Percentiles rank a stretch among this genome's conserved stretches.
phyloP scores from a whole-genome alignment of 2,329 filamentous ascomycete species.

The Venturia pyrina region DNA sequence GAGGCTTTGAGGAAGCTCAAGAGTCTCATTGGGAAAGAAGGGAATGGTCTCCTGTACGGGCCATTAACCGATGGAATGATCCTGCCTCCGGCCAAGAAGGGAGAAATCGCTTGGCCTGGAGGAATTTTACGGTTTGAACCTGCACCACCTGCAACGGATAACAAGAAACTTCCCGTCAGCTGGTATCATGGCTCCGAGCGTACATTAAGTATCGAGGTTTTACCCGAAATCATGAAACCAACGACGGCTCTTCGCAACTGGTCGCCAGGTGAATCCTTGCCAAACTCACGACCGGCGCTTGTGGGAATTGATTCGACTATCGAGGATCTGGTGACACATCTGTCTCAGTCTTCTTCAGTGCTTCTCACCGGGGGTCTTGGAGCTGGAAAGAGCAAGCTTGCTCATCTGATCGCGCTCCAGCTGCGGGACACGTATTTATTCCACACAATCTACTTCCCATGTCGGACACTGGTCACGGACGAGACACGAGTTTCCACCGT shows the following conservation, averaged over 20 bases:
- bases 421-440: conserved; percentile 66
- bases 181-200: conserved; percentile 76
- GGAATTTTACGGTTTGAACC: conserved; percentile 74
- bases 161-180: conserved; percentile 38
- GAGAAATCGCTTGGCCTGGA: conserved; percentile 61
- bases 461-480: conserved; percentile 77
- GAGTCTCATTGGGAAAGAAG: conserved; percentile 55
- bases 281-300: conserved; percentile 47
- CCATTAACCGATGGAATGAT: conserved; percentile 85
- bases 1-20: conserved; percentile 63
- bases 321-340: conserved; percentile 59
- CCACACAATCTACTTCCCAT: conserved; percentile 77
- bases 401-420: conserved; percentile 63
- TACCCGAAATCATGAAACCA: conserved; percentile 60
- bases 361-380: conserved; percentile 82
- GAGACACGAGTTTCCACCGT: conserved; percentile 83
- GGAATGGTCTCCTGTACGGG: conserved; percentile 61
- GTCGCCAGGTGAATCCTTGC: conserved; percentile 47
- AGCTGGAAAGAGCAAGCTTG: conserved; percentile 77
- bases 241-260: conserved; percentile 37
- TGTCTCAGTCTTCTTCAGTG: conserved; percentile 80
- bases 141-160: conserved; percentile 29
- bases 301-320: conserved; percentile 79
- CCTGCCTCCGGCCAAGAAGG: conserved; percentile 49
- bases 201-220: conserved; percentile 64